A percentile compares a stretch with the other conserved stretches of the same genome.
Evolutionary conservation across 345 rosid species (phyloP).

Genomic region (Citropsis articulata): DNA sequence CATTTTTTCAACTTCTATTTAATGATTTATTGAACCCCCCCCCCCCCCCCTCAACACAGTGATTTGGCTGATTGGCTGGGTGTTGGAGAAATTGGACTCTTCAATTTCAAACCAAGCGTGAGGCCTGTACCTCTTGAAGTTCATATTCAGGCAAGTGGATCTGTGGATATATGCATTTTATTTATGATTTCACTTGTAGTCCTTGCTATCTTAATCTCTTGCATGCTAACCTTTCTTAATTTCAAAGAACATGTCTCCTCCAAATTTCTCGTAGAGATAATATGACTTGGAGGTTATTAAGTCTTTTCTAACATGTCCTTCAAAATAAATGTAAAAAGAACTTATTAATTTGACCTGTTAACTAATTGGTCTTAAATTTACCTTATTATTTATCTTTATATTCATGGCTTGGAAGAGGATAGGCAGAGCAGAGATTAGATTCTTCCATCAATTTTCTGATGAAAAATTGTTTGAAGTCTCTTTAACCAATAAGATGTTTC

Average conservation of each 20-base stretch:
- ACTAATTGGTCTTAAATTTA: not conserved
- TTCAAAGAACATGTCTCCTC: not conserved
- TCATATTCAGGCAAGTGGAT: constrained; percentile 86
- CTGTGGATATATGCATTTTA: not conserved
- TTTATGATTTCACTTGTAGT: constrained; percentile 2
- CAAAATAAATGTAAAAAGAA: not conserved
- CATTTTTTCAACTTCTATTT: constrained; percentile 1
- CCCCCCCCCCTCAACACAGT: constrained; percentile 30
- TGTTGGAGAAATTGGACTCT: constrained; percentile 85
- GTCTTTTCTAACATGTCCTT: not conserved
- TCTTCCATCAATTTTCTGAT: not conserved
- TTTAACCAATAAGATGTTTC: not conserved
- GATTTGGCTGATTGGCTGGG: constrained; percentile 99
- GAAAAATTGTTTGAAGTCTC: not conserved
- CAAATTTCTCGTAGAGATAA: not conserved
- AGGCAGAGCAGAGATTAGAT: not conserved
- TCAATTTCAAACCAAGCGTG: constrained; percentile 98
- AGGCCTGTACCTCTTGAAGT: constrained; percentile 99
- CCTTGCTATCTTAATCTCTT: not conserved
- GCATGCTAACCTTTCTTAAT: not conserved
- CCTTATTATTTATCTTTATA: not conserved
- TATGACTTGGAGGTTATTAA: not conserved
- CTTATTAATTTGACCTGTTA: not conserved
- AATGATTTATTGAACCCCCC: not conserved
- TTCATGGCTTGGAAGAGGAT: not conserved